Conservation (phyloP, 2,329 filamentous ascomycete genomes). For the Penicillium sp. region DNA sequence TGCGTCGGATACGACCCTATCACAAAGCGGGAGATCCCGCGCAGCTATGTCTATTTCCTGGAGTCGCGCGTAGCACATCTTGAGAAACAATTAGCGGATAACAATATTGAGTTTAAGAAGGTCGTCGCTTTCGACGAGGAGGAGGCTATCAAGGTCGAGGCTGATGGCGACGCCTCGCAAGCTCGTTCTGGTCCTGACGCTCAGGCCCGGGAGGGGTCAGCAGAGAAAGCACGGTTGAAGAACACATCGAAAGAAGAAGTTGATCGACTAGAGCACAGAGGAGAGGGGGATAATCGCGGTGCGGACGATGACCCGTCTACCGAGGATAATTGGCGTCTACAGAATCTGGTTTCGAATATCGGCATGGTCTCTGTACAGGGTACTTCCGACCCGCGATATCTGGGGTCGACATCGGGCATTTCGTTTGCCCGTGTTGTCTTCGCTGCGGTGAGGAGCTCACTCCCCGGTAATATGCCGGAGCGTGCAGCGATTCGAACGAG, state of each 20-base stretch:
- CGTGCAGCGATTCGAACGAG: constrained; percentile 54
- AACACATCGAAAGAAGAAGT: constrained; percentile 21
- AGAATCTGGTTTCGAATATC: constrained; percentile 60
- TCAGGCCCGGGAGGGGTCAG: constrained; percentile 10
- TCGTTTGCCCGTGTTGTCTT: constrained; percentile 92
- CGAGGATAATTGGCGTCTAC: constrained; percentile 53
- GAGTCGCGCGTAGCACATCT: constrained; percentile 78
- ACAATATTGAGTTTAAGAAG: constrained; percentile 63
- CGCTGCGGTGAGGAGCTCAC: constrained; percentile 76
- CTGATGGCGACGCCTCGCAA: constrained; percentile 21
- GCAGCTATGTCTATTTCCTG: constrained; percentile 88
- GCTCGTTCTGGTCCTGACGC: constrained; percentile 15
- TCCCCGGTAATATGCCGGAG: constrained; percentile 52
- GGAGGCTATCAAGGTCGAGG: constrained; percentile 25
- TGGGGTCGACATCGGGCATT: constrained; percentile 80
- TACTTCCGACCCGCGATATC: constrained; percentile 66
- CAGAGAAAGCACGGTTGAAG: constrained; percentile 11
- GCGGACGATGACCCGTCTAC: constrained; percentile 38
- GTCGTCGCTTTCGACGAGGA: constrained; percentile 58
- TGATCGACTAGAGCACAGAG: constrained; percentile 12
- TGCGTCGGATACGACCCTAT: constrained; percentile 96
- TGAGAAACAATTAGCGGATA: constrained; percentile 61
- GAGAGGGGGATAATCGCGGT: constrained; percentile 18
- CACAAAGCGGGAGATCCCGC: constrained; percentile 87
- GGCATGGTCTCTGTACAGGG: constrained; percentile 70